These are phyloP conservation scores for Neofusicoccum kwambonambiense DNA, from an alignment of 2,329 filamentous ascomycete genomes.

Conservation along the genomic window DNA sequence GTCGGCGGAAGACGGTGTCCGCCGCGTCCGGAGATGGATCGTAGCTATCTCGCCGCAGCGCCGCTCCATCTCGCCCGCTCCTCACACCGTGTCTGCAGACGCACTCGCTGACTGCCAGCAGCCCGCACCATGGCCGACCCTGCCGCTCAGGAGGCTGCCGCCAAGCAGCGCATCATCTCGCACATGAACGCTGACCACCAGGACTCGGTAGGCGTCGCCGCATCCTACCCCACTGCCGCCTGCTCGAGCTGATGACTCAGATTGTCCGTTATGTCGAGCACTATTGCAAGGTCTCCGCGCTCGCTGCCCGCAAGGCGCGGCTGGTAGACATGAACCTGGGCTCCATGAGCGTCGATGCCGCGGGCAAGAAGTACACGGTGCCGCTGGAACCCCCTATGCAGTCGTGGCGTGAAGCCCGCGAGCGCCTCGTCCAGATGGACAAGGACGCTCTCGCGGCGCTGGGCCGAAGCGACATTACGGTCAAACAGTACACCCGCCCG, in stretches of 20 bases:
- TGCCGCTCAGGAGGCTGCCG: slow-evolving; percentile 45
- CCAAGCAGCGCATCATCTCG: slow-evolving; percentile 63
- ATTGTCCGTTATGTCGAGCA: slow-evolving; percentile 75
- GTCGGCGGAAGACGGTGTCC: background rate
- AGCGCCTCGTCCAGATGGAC: slow-evolving; percentile 72
- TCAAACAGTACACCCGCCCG: slow-evolving; percentile 54
- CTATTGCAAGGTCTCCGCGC: slow-evolving; percentile 59
- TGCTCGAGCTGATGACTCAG: slow-evolving; percentile 23
- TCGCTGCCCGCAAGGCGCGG: slow-evolving; percentile 56
- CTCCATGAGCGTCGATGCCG: slow-evolving; percentile 60
- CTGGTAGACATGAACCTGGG: slow-evolving; percentile 66
- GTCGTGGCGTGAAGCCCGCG: slow-evolving; percentile 66
- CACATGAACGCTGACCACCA: slow-evolving; percentile 89
- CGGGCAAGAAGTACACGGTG: slow-evolving; percentile 52
- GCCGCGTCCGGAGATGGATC: slow-evolving; percentile 10
- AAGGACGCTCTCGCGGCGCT: slow-evolving; percentile 59
- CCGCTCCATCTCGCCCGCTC: background rate
- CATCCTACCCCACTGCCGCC: background rate
- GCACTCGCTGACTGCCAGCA: background rate
- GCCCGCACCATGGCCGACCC: slow-evolving; percentile 27
- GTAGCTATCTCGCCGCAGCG: slow-evolving; percentile 3
- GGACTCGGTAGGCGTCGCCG: slow-evolving; percentile 52
- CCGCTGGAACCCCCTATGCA: slow-evolving; percentile 69
- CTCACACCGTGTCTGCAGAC: background rate
- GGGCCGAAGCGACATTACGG: slow-evolving; percentile 56